Evolutionary conservation across 495 filamentous ascomycete genomes (phyloP).

Genomic region (Hypoxylon subgilvum): DNA sequence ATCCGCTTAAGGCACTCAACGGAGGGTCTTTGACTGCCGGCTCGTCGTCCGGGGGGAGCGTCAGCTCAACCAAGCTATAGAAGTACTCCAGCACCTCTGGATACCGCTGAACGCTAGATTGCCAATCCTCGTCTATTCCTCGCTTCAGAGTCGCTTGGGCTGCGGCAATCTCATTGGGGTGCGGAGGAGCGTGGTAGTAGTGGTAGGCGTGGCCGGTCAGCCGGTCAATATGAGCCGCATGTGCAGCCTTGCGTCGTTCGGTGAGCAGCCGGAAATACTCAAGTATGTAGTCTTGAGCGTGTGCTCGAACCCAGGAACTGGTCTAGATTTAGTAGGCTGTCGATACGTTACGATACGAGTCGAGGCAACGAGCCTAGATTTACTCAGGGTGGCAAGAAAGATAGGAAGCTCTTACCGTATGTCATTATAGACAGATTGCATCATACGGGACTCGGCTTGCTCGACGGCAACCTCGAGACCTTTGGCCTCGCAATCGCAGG

Average conservation of each 20-base stretch:
- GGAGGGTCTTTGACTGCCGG: conserved; percentile 61
- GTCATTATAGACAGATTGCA: conserved; percentile 65
- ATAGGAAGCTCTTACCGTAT: conserved; percentile 60
- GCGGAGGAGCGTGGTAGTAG: conserved; percentile 60
- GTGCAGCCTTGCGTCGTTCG: conserved; percentile 63
- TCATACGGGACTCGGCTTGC: conserved; percentile 68
- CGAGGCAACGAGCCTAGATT: conserved; percentile 14
- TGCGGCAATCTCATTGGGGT: conserved; percentile 62
- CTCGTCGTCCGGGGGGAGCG: conserved; percentile 61
- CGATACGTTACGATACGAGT: not conserved
- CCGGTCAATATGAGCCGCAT: conserved; percentile 60
- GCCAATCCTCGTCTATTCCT: conserved; percentile 78
- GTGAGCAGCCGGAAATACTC: conserved; percentile 68
- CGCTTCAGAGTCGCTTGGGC: conserved; percentile 66
- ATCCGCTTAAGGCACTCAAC: conserved; percentile 57
- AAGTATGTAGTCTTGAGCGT: conserved; percentile 73
- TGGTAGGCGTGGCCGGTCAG: conserved; percentile 64
- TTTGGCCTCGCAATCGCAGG: conserved; percentile 73
- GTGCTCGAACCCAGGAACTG: conserved; percentile 72
- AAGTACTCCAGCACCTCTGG: conserved; percentile 78
- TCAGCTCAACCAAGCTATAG: conserved; percentile 67
- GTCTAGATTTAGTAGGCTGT: conserved; percentile 33
- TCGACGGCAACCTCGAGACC: conserved; percentile 68
- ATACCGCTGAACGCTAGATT: conserved; percentile 69
- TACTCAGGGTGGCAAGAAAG: not conserved